Evolutionary conservation across 2,329 filamentous ascomycete species (phyloP).

Genomic region (Orbilia quercus): DNA sequence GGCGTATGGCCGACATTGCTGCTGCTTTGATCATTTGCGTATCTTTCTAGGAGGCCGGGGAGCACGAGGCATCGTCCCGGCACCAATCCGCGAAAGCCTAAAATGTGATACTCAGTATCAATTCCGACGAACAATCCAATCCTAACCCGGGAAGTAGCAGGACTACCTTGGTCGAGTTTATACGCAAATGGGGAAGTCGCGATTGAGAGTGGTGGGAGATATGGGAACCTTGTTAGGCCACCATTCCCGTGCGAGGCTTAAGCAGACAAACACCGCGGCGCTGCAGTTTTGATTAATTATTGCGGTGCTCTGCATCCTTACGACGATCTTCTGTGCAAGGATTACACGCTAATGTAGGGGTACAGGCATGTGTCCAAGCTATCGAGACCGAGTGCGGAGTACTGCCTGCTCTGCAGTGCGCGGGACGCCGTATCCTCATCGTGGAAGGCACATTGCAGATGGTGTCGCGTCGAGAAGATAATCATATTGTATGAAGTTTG

Average conservation of each 20-base stretch:
- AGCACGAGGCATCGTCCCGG: constrained; percentile 29
- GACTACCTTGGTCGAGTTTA: constrained; percentile 7
- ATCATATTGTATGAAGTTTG: not conserved
- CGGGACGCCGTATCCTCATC: constrained; percentile 32
- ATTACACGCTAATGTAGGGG: constrained; percentile 32
- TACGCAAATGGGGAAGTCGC: constrained; percentile 53
- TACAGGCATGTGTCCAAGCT: constrained; percentile 20
- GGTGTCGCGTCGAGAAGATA: not conserved
- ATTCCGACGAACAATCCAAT: constrained; percentile 35
- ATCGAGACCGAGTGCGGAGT: constrained; percentile 36
- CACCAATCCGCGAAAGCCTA: constrained; percentile 36
- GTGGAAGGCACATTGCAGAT: constrained; percentile 33
- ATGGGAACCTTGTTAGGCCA: constrained; percentile 53
- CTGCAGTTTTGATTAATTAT: constrained; percentile 23
- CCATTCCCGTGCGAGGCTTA: constrained; percentile 54
- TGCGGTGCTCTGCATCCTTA: constrained; percentile 21
- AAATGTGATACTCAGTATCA: constrained; percentile 37
- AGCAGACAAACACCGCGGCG: not conserved
- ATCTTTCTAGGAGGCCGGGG: constrained; percentile 18
- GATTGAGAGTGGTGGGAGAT: constrained; percentile 37
- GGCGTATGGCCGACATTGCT: constrained; percentile 30
- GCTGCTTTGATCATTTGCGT: constrained; percentile 21
- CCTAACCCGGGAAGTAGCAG: constrained; percentile 54
- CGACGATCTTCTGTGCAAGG: constrained; percentile 34
- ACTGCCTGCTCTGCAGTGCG: constrained; percentile 25